Evolutionary conservation across 805 yeast species (phyloP).

Genomic region (Wickerhamiella vanderwaltii): DNA sequence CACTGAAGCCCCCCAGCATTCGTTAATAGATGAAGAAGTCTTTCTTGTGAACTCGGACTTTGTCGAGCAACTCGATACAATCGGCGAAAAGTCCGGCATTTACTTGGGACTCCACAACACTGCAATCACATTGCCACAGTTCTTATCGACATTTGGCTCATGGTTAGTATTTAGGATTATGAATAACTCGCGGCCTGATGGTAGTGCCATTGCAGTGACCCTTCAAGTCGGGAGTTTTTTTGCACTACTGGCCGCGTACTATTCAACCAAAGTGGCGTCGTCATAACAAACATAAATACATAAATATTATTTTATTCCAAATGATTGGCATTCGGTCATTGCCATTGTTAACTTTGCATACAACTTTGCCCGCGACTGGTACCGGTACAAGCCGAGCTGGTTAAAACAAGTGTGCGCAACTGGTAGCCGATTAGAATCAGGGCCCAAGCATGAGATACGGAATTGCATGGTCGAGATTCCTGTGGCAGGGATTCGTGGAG

Average conservation of each 20-base stretch:
- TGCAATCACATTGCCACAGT: conserved; percentile 31
- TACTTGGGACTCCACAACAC: conserved; percentile 32
- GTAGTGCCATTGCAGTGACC: conserved; percentile 29
- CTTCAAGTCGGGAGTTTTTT: conserved; percentile 29
- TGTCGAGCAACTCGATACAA: conserved; percentile 13
- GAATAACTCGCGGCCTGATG: conserved; percentile 26
- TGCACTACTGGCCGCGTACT: conserved; percentile 28
- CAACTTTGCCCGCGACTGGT: conserved; percentile 43
- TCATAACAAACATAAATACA: too few relatives aligned
- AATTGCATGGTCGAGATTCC: conserved; percentile 70
- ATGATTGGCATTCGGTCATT: conserved; percentile 70
- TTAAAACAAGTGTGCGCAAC: conserved; percentile 92
- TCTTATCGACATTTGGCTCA: conserved; percentile 31
- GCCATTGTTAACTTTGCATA: conserved; percentile 51
- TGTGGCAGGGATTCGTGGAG: conserved; percentile 85
- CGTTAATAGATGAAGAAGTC: conserved; percentile 1
- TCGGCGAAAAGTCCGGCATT: conserved; percentile 26
- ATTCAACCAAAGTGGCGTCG: conserved; percentile 17
- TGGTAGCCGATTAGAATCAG: conserved; percentile 48
- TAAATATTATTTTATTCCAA: conserved; percentile 50
- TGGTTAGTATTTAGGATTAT: conserved; percentile 27
- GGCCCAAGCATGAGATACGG: conserved; percentile 47
- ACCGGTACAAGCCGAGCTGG: conserved; percentile 67
- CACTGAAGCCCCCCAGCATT: not conserved
- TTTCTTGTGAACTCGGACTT: not conserved